Evolutionary conservation across 1,284 basidiomycete species (phyloP).

Genomic region (Somion occarium): DNA sequence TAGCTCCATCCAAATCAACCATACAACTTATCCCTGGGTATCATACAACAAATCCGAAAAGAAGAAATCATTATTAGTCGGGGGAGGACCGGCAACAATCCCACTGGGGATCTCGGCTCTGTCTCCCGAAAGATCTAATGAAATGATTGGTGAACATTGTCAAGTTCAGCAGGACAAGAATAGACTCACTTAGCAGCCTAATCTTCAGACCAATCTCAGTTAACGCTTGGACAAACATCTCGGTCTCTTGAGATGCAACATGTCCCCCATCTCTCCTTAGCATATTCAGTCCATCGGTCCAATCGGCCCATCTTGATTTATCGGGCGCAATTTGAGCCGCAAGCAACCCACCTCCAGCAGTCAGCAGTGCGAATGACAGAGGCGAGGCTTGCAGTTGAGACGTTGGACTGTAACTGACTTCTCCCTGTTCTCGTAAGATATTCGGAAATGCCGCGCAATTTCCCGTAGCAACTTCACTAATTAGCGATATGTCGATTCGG

Average conservation of each 20-base stretch:
- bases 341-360: slow-evolving; percentile 68
- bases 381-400: slow-evolving; percentile 57
- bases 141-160: neutral
- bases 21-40: neutral
- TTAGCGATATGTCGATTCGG: slow-evolving; percentile 73
- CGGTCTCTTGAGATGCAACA: slow-evolving; percentile 80
- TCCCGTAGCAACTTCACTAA: slow-evolving; percentile 76
- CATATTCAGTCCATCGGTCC: slow-evolving; percentile 95
- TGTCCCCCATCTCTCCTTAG: slow-evolving; percentile 75
- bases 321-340: slow-evolving; percentile 88
- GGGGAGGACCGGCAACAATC: slow-evolving; percentile 66
- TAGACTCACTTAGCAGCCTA: slow-evolving; percentile 75
- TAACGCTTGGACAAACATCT: slow-evolving; percentile 78
- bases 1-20: too few species aligned
- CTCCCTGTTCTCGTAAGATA: slow-evolving; percentile 48
- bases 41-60: slow-evolving; percentile 61
- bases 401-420: slow-evolving; percentile 41
- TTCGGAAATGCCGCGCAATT: slow-evolving; percentile 71
- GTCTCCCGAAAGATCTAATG: slow-evolving; percentile 81
- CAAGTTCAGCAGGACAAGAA: neutral
- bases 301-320: slow-evolving; percentile 85
- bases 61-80: slow-evolving; percentile 80
- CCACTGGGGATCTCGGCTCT: slow-evolving; percentile 88
- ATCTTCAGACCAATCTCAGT: slow-evolving; percentile 95
- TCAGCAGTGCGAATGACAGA: slow-evolving; percentile 77